phyloP scores from a whole-genome alignment of 83 land plant genomes.

The Diphasiastrum complanatum region DNA sequence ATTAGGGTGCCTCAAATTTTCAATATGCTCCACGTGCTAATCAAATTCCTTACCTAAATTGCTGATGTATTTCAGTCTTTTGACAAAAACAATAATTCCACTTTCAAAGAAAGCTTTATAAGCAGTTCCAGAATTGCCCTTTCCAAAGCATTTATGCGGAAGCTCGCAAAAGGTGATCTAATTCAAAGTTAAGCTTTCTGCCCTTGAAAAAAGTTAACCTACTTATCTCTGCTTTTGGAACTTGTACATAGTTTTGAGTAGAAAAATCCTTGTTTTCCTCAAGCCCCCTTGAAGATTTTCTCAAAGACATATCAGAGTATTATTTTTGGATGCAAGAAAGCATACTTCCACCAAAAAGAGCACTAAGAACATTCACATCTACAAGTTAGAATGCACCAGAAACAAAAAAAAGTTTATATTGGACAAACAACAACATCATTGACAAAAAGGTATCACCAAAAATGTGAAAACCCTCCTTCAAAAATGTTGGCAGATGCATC shows the following conservation, averaged over 20 bases:
- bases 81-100: constrained; percentile 70
- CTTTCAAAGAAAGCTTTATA: constrained; percentile 81
- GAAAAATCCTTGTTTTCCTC: constrained; percentile 62
- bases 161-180: constrained; percentile 76
- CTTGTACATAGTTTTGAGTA: constrained; percentile 34
- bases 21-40: constrained; percentile 66
- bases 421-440: too few relatives aligned
- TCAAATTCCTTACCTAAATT: constrained; percentile 71
- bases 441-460: too few relatives aligned
- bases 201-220: constrained; percentile 65
- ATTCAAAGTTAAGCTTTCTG: constrained; percentile 44
- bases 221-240: constrained; percentile 41
- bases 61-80: constrained; percentile 68
- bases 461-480: too few relatives aligned
- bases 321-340: too few relatives aligned
- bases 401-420: too few relatives aligned
- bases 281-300: constrained; percentile 24
- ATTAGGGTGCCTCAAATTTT: constrained; percentile 53
- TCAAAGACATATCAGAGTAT: constrained; percentile 19
- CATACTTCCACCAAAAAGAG: too few relatives aligned
- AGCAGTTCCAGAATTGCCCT: constrained; percentile 76
- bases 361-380: too few relatives aligned
- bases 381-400: too few relatives aligned
- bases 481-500: too few relatives aligned
- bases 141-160: constrained; percentile 89